A percentile compares a stretch with the other conserved stretches of the same genome.
phyloP scores from a whole-genome alignment of 2,329 filamentous ascomycete genomes.

The Fusarium sp. region DNA sequence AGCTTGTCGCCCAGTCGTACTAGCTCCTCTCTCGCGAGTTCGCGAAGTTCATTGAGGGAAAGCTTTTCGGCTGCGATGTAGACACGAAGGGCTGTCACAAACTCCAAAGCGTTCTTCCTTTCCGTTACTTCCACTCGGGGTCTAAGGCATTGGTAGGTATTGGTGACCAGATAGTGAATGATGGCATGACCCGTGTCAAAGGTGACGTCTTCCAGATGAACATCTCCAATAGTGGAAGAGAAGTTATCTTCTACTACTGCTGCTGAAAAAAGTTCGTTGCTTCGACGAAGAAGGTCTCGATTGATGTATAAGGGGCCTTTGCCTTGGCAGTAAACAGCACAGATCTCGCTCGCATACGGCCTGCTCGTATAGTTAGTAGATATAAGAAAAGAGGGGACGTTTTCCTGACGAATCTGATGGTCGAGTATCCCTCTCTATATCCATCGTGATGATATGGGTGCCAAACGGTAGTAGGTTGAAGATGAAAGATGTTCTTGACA shows the following conservation, averaged over 20 bases:
- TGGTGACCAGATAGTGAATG: conserved; percentile 13
- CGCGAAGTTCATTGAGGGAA: background rate
- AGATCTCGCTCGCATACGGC: conserved; percentile 5
- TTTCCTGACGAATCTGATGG: background rate
- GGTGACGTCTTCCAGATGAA: background rate
- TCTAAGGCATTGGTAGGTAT: conserved; percentile 9
- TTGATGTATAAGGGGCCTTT: background rate
- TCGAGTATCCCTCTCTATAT: background rate
- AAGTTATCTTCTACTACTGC: accelerated
- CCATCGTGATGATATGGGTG: background rate
- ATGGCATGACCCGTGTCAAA: conserved; percentile 8
- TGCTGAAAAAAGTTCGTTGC: background rate
- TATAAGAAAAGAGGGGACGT: accelerated
- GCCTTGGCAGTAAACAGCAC: conserved; percentile 2
- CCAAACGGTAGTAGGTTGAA: background rate
- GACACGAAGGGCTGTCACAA: conserved; percentile 5
- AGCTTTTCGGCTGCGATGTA: background rate
- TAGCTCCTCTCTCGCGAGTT: background rate
- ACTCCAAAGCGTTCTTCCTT: background rate
- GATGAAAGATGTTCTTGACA: background rate
- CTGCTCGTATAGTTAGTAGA: background rate
- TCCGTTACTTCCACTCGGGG: accelerated
- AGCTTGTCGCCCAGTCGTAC: background rate
- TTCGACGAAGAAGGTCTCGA: background rate
- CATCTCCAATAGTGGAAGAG: accelerated